Evolutionary conservation across 139 green algal species (phyloP), one percentile per base, ranked within the genome.

Genomic region (Penium margaritaceum): DNA sequence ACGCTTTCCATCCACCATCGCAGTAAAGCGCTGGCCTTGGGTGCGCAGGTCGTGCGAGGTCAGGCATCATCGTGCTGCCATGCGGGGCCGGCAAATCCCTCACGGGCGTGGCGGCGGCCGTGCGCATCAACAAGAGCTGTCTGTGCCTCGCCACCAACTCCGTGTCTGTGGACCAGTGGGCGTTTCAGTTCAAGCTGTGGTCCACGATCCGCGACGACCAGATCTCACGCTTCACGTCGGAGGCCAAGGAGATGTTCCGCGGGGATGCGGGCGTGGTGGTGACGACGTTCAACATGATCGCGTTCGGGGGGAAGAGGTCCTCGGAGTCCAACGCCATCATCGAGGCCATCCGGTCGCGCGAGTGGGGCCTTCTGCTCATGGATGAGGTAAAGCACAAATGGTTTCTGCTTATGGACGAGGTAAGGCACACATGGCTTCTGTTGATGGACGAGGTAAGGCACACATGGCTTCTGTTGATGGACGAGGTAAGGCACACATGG

Each of bases 221-320:
- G 7, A 74, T 74, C 34, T 83, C 83, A 17, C 83, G 91, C 29
- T 97, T 97, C 86, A 97, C 90, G 0, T 86, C 74, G 6, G 88
- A 92, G 34, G 81, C 81, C 78, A 95, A 96, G 84, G 89, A 96
- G 80, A 53, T 35, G n/a, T 70, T 82, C 32, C 29, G 55, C 61
- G 64, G 65, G 36, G 24, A 27, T 30, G 33, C 35, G 19, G 74
- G 38, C 7, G 35, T 70, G 86, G 88, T 34, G 83, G 87, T 98
- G 51, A 97, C 91, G 30, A 98, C 94, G 17, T 98, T 96, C 87
- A 96, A 89, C 71, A 98, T 98, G 93, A 83, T 98, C 24, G 89
- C 88, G 1, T 94, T 89, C 81, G 86, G 66, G n/a, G 91, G 91
- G 15, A 88, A 88, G 58, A 83, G 90, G 30, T 85, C 60, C 34